Evolutionary conservation across 176 grass and related monocot genomes (phyloP), one percentile per base, ranked within the genome.

Genomic region (Pontederia paniculata): DNA sequence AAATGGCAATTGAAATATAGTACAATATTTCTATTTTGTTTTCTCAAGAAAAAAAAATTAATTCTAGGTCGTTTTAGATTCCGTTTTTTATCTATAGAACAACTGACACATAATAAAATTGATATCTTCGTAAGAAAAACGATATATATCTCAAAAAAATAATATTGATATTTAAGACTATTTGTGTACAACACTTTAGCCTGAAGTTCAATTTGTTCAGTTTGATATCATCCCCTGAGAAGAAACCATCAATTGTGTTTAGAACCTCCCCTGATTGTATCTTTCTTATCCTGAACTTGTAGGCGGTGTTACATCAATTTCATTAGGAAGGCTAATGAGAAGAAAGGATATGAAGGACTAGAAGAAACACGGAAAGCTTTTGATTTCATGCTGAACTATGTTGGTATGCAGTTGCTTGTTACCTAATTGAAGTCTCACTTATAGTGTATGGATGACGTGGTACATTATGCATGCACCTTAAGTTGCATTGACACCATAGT

Each of bases 311-410:
- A 97, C 71, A 97, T 97, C 52, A 76, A 70, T 48, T 97, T 97
- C 9, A 90, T 97, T 31, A 87, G 66, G 64, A 87, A 65, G 81
- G 65, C 77, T 58, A 97, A 90, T 50, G 80, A 81, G 52, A 90
- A 83, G 65, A 97, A 82, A 68, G 86, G 91, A 25, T 50, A 71
- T 12, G 85, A 87, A 48, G 91, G 86, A 67, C 59, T 81, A 12
- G 91, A 90, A 74, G 91, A 89, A 63, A 97, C 91, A 20, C 89
- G 71, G 57, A 97, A 90, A 68, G 91, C 91, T 74, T 97, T 90
- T 42, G 86, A 97, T 65, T 97, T 84, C 55, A 90, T 97, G 91
- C 86, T 97, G 14, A 90, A 71, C 62, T 89, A 87, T 75, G 80
- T 97, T 74, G 91, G 91, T 90, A 81, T 28, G 78, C 45, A 10